Evolutionary conservation across 1,284 basidiomycete genomes (phyloP).

Genomic region (Phaffia rhodozyma): DNA sequence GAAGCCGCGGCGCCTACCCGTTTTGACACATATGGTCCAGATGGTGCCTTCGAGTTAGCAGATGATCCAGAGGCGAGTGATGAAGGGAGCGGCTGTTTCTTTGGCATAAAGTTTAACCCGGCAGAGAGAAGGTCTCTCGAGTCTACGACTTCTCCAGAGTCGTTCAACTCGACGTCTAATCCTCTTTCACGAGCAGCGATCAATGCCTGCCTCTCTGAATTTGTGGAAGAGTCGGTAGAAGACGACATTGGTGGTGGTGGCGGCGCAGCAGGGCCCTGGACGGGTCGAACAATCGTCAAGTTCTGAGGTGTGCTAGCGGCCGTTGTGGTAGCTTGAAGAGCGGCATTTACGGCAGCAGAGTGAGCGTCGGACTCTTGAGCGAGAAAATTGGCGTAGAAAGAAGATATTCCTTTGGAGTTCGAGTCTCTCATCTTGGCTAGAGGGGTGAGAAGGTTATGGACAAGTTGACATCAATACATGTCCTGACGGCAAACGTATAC

Average conservation of each 20-base stretch:
- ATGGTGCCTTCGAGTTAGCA: slow-evolving; percentile 42
- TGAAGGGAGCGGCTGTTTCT: slow-evolving; percentile 29
- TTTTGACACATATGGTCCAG: slow-evolving; percentile 38
- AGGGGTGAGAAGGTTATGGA: not conserved
- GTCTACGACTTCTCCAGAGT: slow-evolving; percentile 94
- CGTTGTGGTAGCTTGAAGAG: slow-evolving; percentile 27
- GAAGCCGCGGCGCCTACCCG: slow-evolving; percentile 62
- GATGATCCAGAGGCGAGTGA: slow-evolving; percentile 21
- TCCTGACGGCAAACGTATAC: not conserved
- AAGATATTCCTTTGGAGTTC: slow-evolving; percentile 56
- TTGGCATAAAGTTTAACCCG: slow-evolving; percentile 65
- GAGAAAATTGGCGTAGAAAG: slow-evolving; percentile 73
- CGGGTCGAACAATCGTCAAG: slow-evolving; percentile 29
- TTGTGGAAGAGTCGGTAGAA: slow-evolving; percentile 25
- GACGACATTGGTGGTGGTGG: slow-evolving; percentile 24
- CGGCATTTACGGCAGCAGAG: slow-evolving; percentile 67
- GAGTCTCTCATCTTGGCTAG: slow-evolving; percentile 38
- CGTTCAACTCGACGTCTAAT: slow-evolving; percentile 86
- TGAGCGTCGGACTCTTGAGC: slow-evolving; percentile 71
- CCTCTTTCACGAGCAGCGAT: slow-evolving; percentile 45
- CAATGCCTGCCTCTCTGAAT: slow-evolving; percentile 29
- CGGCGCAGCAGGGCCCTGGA: slow-evolving; percentile 41
- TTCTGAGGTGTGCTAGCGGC: slow-evolving; percentile 19
- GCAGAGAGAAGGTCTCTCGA: slow-evolving; percentile 82
- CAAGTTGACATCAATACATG: slow-evolving; percentile 15